Evolutionary conservation across 2,329 filamentous ascomycete species (phyloP).

Genomic region (Stachybotrys elegans): DNA sequence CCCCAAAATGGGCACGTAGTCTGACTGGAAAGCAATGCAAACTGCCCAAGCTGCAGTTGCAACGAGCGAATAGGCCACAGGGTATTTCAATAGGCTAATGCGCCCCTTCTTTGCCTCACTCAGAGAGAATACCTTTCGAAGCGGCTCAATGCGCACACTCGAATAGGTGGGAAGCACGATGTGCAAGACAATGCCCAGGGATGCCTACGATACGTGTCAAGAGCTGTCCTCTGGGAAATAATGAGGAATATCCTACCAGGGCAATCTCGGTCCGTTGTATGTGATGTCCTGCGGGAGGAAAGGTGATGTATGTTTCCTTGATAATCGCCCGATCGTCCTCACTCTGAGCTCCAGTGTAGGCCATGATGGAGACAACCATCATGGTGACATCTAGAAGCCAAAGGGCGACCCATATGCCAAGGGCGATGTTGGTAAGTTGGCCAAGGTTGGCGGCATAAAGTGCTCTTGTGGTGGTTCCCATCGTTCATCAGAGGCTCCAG

Average conservation of each 20-base stretch:
- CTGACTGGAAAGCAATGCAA: neutral
- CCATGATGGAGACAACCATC: conserved; percentile 3
- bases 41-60: neutral
- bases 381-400: neutral
- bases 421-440: neutral
- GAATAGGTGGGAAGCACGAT: neutral
- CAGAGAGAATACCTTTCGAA: neutral
- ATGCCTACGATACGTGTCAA: too few species aligned
- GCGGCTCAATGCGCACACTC: neutral
- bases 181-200: neutral
- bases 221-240: too few species aligned
- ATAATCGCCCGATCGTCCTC: neutral
- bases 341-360: neutral
- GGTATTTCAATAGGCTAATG: neutral
- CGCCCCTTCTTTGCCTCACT: neutral
- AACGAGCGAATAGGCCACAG: neutral
- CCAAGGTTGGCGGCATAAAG: too few species aligned
- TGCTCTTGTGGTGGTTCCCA: too few species aligned
- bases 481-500: too few species aligned
- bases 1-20: conserved; percentile 4
- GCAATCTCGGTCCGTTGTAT: conserved; percentile 1
- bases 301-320: neutral
- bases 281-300: neutral
- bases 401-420: neutral
- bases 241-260: too few species aligned